Conservation (phyloP, 495 filamentous ascomycete species). For the Polyplosphaeria fusca region DNA sequence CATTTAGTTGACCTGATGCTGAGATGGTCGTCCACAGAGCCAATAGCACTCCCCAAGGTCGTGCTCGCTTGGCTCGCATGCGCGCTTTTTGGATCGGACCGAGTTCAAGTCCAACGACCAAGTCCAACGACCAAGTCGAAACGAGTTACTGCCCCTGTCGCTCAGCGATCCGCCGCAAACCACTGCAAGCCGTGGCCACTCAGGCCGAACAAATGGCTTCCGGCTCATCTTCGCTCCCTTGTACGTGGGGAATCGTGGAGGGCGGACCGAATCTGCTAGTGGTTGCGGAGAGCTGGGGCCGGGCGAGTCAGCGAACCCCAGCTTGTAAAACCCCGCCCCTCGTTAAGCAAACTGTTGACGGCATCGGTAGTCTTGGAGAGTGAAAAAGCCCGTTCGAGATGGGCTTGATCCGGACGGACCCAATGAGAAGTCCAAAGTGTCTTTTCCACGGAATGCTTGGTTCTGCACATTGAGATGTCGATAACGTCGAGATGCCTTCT, state of each 20-base stretch:
- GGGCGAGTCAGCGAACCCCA: not conserved
- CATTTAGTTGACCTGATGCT: not conserved
- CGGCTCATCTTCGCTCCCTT: not conserved
- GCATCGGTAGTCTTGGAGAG: not conserved
- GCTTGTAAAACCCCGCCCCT: not conserved
- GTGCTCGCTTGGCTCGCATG: too few relatives aligned
- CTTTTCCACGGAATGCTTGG: too few relatives aligned
- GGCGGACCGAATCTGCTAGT: constrained; percentile 7
- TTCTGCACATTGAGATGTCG: too few relatives aligned
- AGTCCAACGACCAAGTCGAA: not conserved
- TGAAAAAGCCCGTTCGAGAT: not conserved
- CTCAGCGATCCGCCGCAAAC: constrained; percentile 3
- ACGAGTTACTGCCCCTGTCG: constrained; percentile 2
- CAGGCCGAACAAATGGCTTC: not conserved
- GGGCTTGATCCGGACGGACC: not conserved
- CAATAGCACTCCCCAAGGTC: not conserved
- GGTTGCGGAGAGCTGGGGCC: constrained; percentile 4
- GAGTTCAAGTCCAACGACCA: not conserved
- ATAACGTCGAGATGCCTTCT: too few relatives aligned
- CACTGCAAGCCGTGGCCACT: not conserved
- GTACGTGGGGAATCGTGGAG: constrained; percentile 4
- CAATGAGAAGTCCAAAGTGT: too few relatives aligned
- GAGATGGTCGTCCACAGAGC: not conserved
- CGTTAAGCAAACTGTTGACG: not conserved
- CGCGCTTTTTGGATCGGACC: not conserved